phyloP scores from a whole-genome alignment of 805 yeast species.

The Starmerella asiatica region DNA sequence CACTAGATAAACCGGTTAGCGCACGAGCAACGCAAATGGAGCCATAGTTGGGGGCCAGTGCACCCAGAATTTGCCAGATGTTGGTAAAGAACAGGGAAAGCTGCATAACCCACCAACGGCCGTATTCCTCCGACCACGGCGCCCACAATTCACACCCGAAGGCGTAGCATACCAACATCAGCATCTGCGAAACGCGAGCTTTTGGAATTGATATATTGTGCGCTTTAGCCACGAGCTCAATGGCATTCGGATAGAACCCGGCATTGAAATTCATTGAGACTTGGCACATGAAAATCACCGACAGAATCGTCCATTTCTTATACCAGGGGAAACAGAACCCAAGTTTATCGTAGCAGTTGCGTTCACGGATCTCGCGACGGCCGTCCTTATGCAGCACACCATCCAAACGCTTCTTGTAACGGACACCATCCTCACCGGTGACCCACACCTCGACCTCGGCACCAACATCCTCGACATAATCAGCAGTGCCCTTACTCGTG shows the following conservation, averaged over 20 bases:
- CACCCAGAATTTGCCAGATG: constrained; percentile 40
- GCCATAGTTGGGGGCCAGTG: constrained; percentile 41
- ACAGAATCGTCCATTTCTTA: constrained; percentile 30
- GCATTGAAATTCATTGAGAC: constrained; percentile 33
- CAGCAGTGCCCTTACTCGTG: constrained; percentile 11
- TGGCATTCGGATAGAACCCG: constrained; percentile 29
- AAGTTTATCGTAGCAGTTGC: constrained; percentile 29
- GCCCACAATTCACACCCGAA: constrained; percentile 45
- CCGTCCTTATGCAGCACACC: constrained; percentile 17
- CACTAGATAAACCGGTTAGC: constrained; percentile 45
- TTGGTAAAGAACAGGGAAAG: constrained; percentile 36
- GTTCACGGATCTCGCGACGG: constrained; percentile 22
- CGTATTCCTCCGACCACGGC: constrained; percentile 55
- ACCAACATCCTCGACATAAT: constrained; percentile 11
- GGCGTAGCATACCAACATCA: constrained; percentile 44
- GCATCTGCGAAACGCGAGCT: constrained; percentile 38
- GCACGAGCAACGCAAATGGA: constrained; percentile 47
- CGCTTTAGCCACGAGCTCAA: constrained; percentile 32
- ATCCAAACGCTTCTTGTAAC: constrained; percentile 6
- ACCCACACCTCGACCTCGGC: constrained; percentile 13
- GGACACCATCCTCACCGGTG: constrained; percentile 8
- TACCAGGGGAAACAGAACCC: constrained; percentile 28
- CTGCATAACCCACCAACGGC: constrained; percentile 46
- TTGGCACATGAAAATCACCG: constrained; percentile 31
- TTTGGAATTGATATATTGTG: constrained; percentile 31